phyloP scores from a whole-genome alignment of 805 yeast species.

The Candida pini region DNA sequence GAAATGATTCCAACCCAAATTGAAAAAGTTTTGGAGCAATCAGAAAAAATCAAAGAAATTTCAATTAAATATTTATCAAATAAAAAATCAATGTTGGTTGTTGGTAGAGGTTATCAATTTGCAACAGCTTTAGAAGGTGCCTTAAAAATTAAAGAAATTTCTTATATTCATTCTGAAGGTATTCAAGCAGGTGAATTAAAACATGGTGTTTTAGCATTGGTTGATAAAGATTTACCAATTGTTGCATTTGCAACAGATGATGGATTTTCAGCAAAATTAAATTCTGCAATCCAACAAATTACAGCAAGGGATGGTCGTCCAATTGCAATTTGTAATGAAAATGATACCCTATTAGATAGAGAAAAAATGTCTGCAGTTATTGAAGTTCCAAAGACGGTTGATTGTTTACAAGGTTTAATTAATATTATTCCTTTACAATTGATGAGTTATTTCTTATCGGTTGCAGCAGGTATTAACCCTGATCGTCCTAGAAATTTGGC shows the following conservation, averaged over 20 bases:
- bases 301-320: slow-evolving; percentile 98
- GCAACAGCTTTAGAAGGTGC: slow-evolving; percentile 99
- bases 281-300: slow-evolving; percentile 94
- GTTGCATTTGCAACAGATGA: slow-evolving; percentile 96
- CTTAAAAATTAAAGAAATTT: slow-evolving; percentile 93
- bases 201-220: slow-evolving; percentile 96
- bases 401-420: slow-evolving; percentile 93
- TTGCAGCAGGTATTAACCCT: slow-evolving; percentile 89
- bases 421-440: slow-evolving; percentile 93
- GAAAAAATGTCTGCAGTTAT: slow-evolving; percentile 61
- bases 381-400: slow-evolving; percentile 93
- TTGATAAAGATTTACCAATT: slow-evolving; percentile 89
- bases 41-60: slow-evolving; percentile 65
- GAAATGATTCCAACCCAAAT: slow-evolving; percentile 82
- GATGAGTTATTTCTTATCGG: slow-evolving; percentile 96
- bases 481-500: slow-evolving; percentile 99
- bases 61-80: slow-evolving; percentile 68
- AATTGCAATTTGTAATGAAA: slow-evolving; percentile 81
- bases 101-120: slow-evolving; percentile 96
- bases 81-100: slow-evolving; percentile 80
- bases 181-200: slow-evolving; percentile 98
- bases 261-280: slow-evolving; percentile 91
- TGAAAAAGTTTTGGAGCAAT: slow-evolving; percentile 65
- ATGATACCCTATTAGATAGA: slow-evolving; percentile 57
- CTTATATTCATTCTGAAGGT: slow-evolving; percentile 99